These are phyloP conservation scores for Prinsepia uniflora DNA, from an alignment of 306 rosid genomes.

Conservation along the genomic window DNA sequence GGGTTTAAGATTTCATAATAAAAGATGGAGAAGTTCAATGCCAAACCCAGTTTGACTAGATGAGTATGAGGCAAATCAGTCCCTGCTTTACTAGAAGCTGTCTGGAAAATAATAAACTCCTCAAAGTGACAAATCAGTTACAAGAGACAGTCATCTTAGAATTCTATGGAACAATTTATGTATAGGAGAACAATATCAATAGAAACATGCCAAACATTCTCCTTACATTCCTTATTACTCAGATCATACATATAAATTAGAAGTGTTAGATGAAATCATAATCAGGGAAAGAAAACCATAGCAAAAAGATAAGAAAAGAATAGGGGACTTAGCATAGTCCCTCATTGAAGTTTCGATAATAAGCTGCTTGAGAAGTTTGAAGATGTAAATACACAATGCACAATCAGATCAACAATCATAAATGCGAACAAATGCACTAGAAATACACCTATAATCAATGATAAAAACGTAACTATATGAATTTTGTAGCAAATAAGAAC, in stretches of 20 bases:
- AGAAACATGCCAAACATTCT: neutral
- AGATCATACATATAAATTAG: neutral
- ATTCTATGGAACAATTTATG: neutral
- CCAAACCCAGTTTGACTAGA: slow-evolving; percentile 27
- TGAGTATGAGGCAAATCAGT: slow-evolving; percentile 29
- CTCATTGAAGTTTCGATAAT: neutral
- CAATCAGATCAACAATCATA: neutral
- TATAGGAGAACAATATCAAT: neutral
- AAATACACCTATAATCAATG: neutral
- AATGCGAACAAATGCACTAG: neutral
- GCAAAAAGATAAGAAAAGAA: neutral
- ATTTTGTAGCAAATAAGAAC: neutral
- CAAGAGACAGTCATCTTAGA: neutral
- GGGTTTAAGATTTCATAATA: slow-evolving; percentile 29
- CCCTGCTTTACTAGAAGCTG: slow-evolving; percentile 46
- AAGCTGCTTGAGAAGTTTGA: neutral
- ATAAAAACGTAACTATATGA: neutral
- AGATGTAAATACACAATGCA: too few relatives aligned
- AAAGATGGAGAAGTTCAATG: slow-evolving; percentile 33
- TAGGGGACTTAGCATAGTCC: neutral
- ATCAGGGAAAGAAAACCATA: neutral
- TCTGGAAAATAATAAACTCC: slow-evolving; percentile 25
- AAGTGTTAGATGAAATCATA: neutral
- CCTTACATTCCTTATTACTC: neutral
- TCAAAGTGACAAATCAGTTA: neutral